Conservation (phyloP, 2,329 filamentous ascomycete genomes). For the Trichoderma guizhouense region DNA sequence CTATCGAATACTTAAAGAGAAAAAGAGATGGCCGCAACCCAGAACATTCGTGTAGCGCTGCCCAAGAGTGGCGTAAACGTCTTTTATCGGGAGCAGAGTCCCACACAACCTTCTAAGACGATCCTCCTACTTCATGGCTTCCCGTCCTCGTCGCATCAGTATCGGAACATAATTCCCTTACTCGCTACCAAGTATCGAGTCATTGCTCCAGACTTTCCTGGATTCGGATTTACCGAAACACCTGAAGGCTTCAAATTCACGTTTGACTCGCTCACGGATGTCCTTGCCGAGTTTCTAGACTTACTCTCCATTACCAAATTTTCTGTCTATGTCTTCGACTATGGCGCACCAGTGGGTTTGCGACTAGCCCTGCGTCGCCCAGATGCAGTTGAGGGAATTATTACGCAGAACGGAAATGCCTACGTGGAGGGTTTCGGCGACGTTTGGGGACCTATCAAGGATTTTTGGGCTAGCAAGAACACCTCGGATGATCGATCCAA, state of each 20-base stretch:
- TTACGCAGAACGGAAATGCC: slow-evolving; percentile 9
- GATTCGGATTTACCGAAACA: slow-evolving; percentile 5
- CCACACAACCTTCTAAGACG: not conserved
- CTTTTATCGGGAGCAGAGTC: slow-evolving; percentile 8
- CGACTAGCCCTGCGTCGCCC: slow-evolving; percentile 3
- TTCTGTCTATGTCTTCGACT: slow-evolving; percentile 3
- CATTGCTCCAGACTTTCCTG: slow-evolving; percentile 8
- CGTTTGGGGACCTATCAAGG: slow-evolving; percentile 7
- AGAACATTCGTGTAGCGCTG: not conserved
- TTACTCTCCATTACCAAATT: not conserved
- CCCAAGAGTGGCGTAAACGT: slow-evolving; percentile 6
- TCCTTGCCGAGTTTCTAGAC: not conserved
- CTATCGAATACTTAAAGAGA: not conserved
- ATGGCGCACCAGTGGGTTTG: slow-evolving; percentile 3
- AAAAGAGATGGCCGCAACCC: not conserved
- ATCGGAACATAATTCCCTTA: slow-evolving; percentile 1
- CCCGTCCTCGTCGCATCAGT: slow-evolving; percentile 10
- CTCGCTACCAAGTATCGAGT: slow-evolving; percentile 5
- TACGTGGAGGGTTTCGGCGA: slow-evolving; percentile 10
- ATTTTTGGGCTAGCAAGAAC: slow-evolving; percentile 10
- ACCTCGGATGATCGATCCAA: slow-evolving; percentile 1
- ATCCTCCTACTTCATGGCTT: slow-evolving; percentile 8
- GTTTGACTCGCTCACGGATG: slow-evolving; percentile 1
- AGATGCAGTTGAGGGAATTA: not conserved
- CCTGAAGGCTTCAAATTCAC: slow-evolving; percentile 7